A percentile compares a stretch with the other conserved stretches of the same genome.
phyloP scores from a whole-genome alignment of 2,329 filamentous ascomycete species.

The Paraconiothyrium sp. region DNA sequence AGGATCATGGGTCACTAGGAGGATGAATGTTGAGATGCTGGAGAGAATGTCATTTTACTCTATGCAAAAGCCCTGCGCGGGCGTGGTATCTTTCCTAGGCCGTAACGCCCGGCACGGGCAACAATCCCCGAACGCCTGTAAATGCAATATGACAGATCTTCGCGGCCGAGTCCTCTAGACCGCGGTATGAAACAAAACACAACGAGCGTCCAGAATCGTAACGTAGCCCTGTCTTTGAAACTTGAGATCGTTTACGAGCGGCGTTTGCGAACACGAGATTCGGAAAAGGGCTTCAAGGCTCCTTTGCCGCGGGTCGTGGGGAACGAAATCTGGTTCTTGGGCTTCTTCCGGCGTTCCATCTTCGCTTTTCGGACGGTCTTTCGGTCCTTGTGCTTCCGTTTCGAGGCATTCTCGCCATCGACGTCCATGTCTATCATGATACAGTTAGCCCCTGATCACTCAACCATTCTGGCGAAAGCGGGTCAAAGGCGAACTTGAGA shows the following conservation, averaged over 20 bases:
- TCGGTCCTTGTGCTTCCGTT: constrained; percentile 47
- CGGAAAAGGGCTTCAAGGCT: constrained; percentile 46
- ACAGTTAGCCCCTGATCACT: constrained; percentile 48
- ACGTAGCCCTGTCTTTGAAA: background rate
- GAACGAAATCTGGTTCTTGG: constrained; percentile 52
- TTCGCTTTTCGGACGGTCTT: constrained; percentile 36
- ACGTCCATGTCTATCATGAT: constrained; percentile 51
- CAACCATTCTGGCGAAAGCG: constrained; percentile 42
- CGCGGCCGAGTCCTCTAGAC: background rate
- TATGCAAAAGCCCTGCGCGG: constrained; percentile 11
- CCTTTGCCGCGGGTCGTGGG: constrained; percentile 44
- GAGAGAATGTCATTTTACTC: constrained; percentile 1
- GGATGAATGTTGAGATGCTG: background rate
- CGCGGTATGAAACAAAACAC: background rate
- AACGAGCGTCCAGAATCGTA: background rate
- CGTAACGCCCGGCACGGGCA: constrained; percentile 1
- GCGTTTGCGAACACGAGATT: constrained; percentile 39
- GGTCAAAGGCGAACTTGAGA: constrained; percentile 50
- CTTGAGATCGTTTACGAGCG: constrained; percentile 28
- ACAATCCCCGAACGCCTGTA: constrained; percentile 9
- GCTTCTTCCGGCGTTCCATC: constrained; percentile 50
- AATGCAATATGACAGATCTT: constrained; percentile 6
- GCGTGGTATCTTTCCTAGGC: constrained; percentile 13
- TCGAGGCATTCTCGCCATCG: constrained; percentile 34
- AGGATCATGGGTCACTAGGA: too few relatives aligned